Evolutionary conservation across 1,284 basidiomycete genomes (phyloP).

Genomic region (Trichosporon coremiiforme): DNA sequence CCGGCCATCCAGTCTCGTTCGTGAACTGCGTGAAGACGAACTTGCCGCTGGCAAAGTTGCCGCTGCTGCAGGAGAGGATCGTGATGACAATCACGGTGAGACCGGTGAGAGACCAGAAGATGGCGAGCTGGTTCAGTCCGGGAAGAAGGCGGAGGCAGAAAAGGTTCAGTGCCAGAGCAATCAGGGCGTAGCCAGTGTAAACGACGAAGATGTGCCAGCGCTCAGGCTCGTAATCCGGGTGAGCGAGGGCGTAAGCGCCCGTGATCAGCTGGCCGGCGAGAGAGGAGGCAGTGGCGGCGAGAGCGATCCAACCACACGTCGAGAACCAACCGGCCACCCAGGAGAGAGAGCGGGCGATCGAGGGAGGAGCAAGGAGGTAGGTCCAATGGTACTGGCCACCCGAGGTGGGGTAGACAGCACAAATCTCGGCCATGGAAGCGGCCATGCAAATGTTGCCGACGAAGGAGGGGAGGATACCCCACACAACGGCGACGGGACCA

Average conservation of each 20-base stretch:
- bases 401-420: slow-evolving; percentile 21
- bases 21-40: slow-evolving; percentile 57
- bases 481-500: slow-evolving; percentile 53
- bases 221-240: slow-evolving; percentile 45
- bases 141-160: slow-evolving; percentile 39
- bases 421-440: slow-evolving; percentile 50
- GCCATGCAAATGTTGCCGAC: slow-evolving; percentile 52
- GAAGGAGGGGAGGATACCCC: slow-evolving; percentile 52
- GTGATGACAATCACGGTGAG: slow-evolving; percentile 54
- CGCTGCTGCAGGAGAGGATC: slow-evolving; percentile 48
- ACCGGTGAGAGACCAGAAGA: slow-evolving; percentile 45
- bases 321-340: slow-evolving; percentile 3
- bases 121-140: slow-evolving; percentile 48
- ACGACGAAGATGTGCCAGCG: slow-evolving; percentile 46
- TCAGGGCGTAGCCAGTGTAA: slow-evolving; percentile 43
- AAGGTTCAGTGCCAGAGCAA: slow-evolving; percentile 36
- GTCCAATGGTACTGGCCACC: slow-evolving; percentile 57
- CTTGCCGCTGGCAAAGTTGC: slow-evolving; percentile 52
- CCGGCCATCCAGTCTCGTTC: slow-evolving; percentile 59
- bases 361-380: slow-evolving; percentile 44
- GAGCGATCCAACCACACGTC: slow-evolving; percentile 53
- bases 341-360: background rate
- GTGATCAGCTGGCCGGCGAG: slow-evolving; percentile 50
- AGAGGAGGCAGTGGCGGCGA: slow-evolving; percentile 47
- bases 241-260: slow-evolving; percentile 52